Evolutionary conservation across 2,329 filamentous ascomycete genomes (phyloP), one percentile per base, ranked within the genome.

Genomic region (Magnaporthales sp.): DNA sequence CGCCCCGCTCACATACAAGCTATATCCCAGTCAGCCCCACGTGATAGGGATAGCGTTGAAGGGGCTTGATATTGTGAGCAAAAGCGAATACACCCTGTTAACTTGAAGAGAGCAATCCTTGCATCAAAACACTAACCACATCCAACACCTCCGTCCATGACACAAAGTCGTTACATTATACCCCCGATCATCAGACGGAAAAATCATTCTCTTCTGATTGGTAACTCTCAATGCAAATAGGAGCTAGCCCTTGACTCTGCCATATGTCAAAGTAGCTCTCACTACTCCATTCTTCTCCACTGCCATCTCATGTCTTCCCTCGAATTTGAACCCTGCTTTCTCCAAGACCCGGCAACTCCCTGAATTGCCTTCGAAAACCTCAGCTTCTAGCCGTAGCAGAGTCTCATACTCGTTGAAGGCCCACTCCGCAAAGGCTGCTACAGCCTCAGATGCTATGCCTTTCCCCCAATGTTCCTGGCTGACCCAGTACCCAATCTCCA

Each of bases 401-500:
- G 75, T 72, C 0, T 78, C 76, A 66, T 80, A 77, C 9, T 73
- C 76, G 46, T 73, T 72, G 67, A 85, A 83, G 2, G 77, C 74
- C 81, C 82, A 85, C 26, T 69, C 71, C 15, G 73, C 70, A 64
- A 84, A 78, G 1, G 69, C 80, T 3, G 29, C 61, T 3, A 77
- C 67, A n/a, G 77, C 80, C 68, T 79, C 80, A 1, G 75, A 79
- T 66, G 75, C 77, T 67, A 81, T 77, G 1, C 83, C 83, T 30
- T 75, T 76, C 0, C 82, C 80, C 83, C 82, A 83, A 62, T 76
- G 73, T 11, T 73, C 70, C 58, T 73, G 74, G 0, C 75, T 78
- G 24, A 82, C 46, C 77, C 80, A 84, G 74, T 85, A 86, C 4
- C 83, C 83, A 0, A 85, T 10, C 73, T 84, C 81, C 71, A 78